phyloP scores from a whole-genome alignment of 2,329 filamentous ascomycete genomes.

The Fusarium temperatum region DNA sequence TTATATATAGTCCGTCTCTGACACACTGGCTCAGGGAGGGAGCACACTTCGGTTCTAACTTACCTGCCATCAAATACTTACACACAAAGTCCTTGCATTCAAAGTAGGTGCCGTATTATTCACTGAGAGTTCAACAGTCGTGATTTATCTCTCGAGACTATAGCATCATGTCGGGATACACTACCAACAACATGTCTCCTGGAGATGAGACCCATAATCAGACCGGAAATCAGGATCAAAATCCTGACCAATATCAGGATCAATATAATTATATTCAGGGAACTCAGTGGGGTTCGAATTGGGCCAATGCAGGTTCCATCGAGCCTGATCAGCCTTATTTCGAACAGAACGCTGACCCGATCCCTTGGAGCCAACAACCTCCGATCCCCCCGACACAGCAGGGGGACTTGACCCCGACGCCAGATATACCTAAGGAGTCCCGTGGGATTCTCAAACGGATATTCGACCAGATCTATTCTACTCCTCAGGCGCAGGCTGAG shows the following conservation, averaged over 20 bases:
- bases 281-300: not conserved
- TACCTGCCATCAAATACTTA: not conserved
- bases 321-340: not conserved
- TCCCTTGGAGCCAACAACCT: not conserved
- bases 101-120: not conserved
- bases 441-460: not conserved
- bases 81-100: not conserved
- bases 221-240: not conserved
- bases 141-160: not conserved
- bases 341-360: not conserved
- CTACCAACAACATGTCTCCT: too few species aligned
- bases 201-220: not conserved
- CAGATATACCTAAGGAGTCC: accelerated
- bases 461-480: not conserved
- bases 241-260: not conserved
- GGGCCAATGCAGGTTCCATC: not conserved
- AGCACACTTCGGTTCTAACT: not conserved
- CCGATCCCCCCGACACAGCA: not conserved
- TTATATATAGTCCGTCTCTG: not conserved
- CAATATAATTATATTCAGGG: not conserved
- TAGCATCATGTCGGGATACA: not conserved
- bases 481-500: not conserved
- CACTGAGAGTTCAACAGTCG: not conserved
- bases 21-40: not conserved
- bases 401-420: not conserved